Conservation (phyloP, 768 basidiomycete species). For the Phlebiopsis gigantea region DNA sequence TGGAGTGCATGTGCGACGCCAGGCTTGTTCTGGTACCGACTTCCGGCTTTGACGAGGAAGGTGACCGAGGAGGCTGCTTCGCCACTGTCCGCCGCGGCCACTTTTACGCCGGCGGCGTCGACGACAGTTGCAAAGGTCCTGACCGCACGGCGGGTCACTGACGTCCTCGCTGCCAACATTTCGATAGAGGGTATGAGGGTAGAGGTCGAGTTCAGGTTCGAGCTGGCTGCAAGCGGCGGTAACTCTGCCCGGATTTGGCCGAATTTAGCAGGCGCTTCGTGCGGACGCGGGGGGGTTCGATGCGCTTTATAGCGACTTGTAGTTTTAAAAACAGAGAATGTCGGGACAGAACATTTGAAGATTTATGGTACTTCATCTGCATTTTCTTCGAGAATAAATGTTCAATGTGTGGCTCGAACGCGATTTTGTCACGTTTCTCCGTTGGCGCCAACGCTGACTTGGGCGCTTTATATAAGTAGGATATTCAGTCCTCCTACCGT, state of each 20-base stretch:
- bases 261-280: background rate
- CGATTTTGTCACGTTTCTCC: no score
- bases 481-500: no score
- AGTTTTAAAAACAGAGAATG: no score
- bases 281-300: no score
- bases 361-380: no score
- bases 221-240: constrained; percentile 2
- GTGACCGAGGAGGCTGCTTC: constrained; percentile 85
- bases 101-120: constrained; percentile 76
- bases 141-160: constrained; percentile 53
- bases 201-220: constrained; percentile 11
- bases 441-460: no score
- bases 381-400: no score
- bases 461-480: no score
- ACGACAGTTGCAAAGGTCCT: constrained; percentile 81
- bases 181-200: constrained; percentile 10
- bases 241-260: constrained; percentile 7
- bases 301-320: background rate
- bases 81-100: constrained; percentile 78
- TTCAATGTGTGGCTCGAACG: no score
- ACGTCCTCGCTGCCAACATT: constrained; percentile 62
- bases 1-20: constrained; percentile 93
- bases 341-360: no score
- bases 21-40: constrained; percentile 80
- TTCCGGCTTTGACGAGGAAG: constrained; percentile 88